Percentiles rank a stretch among this genome's conserved stretches.
Evolutionary conservation across 2,329 filamentous ascomycete genomes (phyloP).

Genomic region (Ustulina deusta): DNA sequence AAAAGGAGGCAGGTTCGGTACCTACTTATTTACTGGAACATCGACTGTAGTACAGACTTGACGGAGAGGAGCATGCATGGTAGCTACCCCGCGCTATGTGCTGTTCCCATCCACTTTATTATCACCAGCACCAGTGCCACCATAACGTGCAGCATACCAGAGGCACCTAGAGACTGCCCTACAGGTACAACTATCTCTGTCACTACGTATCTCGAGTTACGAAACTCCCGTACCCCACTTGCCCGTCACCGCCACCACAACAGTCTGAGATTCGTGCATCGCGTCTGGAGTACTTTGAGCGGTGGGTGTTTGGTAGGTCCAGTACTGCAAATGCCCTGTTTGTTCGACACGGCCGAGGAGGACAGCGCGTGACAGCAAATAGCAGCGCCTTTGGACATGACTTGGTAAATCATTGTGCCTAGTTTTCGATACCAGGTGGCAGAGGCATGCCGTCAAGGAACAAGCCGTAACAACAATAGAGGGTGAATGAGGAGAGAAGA

Average conservation of each 20-base stretch:
- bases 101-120: slow-evolving; percentile 22
- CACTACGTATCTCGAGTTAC: no score
- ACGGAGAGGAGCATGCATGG: background rate
- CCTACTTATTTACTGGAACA: no score
- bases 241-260: background rate
- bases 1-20: background rate
- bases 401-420: background rate
- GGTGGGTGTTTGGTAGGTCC: no score
- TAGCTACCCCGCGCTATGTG: slow-evolving; percentile 30
- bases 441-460: background rate
- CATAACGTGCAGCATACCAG: no score
- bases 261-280: background rate
- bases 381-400: background rate
- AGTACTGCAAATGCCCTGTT: no score
- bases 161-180: no score
- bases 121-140: background rate
- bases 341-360: background rate
- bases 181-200: no score
- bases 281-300: no score
- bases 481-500: no score
- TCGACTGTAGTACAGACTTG: no score
- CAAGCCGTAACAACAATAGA: background rate
- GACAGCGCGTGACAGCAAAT: background rate
- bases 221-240: background rate
- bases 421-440: no score